Base-by-base conservation (phyloP, 2,329 filamentous ascomycete genomes). In the Periconia digitata region DNA sequence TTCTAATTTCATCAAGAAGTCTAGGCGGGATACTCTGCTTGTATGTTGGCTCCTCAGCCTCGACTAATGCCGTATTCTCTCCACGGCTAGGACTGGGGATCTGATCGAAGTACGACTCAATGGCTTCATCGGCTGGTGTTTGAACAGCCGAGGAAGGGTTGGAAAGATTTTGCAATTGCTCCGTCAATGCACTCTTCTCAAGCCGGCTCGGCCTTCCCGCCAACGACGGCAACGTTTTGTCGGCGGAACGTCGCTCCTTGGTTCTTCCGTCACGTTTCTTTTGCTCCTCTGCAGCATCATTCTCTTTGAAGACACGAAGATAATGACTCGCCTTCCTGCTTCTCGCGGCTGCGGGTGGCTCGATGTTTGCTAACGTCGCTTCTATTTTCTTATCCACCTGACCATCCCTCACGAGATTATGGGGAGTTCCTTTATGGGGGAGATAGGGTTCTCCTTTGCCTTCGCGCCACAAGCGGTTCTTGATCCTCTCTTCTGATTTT, bases 321-420 rank as follows among this genome's bases (percentile, higher is more conserved):
- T 84, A 85, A 60, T 86, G 83, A 60, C 82, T 85, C 36, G 84
- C 82, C 67, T 86, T 86, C 47, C 84, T 77, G 64, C 82, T 85
- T 50, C 84, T 77, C 39, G 80, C 79, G 56, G 82, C 76, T 21
- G 76, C 72, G 22, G 73, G 69, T 24, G 73, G 75, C 58, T 85
- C 83, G 4, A 76, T 72, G 55, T 82, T 82, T 35, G 82, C 75
- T 48, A 86, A 63, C 23, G 82, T 84, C 16, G 83, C 84, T 65
- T 85, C 81, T 51, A 86, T 85, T 37, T 82, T 79, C 64, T 82
- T 83, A 46, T 85, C 83, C 20, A 85, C 77, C 40, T 76, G 75
- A 27, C 72, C 66, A 37, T 76, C 76, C 46, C 71, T 66, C 58
- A 72, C 75, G 12, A 71, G 61, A 49, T 72, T 75, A 32, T 74